Conservation (phyloP, 2,329 filamentous ascomycete species). For the Cladobotryum mycophilum region DNA sequence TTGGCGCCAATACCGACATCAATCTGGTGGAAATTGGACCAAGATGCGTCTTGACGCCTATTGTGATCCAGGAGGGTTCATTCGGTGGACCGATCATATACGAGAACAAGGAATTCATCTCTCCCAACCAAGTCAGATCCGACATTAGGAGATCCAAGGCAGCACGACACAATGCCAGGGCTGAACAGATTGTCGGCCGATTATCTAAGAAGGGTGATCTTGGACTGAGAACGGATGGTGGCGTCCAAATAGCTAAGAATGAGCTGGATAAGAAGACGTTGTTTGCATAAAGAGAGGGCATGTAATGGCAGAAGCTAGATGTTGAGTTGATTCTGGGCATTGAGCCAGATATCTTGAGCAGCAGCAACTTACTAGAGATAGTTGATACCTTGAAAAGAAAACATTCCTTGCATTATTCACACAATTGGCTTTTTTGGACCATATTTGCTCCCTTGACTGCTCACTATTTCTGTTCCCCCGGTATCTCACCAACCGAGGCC, state of each 20-base stretch:
- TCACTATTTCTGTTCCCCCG: no score
- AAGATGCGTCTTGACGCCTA: conserved; percentile 85
- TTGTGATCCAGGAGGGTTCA: conserved; percentile 88
- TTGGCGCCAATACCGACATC: conserved; percentile 62
- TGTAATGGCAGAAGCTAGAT: background rate
- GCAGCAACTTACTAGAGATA: no score
- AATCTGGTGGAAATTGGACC: conserved; percentile 89
- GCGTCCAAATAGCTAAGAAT: conserved; percentile 55
- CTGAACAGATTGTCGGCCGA: conserved; percentile 67
- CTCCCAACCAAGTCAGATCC: conserved; percentile 85
- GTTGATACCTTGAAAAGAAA: no score
- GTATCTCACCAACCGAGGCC: background rate
- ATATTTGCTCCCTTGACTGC: no score
- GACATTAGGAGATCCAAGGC: conserved; percentile 75
- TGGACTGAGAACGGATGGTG: conserved; percentile 63
- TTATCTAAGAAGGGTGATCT: conserved; percentile 69
- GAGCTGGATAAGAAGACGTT: conserved; percentile 70
- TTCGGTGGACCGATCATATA: conserved; percentile 97
- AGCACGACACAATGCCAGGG: conserved; percentile 67
- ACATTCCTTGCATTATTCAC: no score
- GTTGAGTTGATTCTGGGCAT: no score
- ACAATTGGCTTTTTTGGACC: no score
- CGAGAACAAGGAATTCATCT: conserved; percentile 96
- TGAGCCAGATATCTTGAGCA: no score
- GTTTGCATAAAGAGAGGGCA: conserved; percentile 57